Conservation (phyloP, 75 land plant species). For the Adiantum capillusveneris region DNA sequence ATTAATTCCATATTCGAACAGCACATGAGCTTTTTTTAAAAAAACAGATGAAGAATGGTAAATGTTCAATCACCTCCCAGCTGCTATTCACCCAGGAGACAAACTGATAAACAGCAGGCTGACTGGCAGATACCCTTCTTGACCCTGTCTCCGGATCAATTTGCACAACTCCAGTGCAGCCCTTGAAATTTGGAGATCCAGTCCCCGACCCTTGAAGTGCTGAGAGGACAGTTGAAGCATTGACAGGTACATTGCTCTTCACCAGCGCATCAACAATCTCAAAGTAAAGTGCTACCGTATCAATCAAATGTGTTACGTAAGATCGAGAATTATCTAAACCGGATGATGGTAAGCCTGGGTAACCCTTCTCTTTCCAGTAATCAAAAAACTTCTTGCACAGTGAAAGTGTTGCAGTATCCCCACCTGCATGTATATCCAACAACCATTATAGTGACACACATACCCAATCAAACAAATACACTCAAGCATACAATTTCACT, state of each 20-base stretch:
- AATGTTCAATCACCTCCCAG: conserved; percentile 16
- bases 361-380: conserved; percentile 13
- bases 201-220: background rate
- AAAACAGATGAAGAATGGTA: no score
- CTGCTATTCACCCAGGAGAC: background rate
- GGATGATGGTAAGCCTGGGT: conserved; percentile 11
- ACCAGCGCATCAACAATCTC: conserved; percentile 12
- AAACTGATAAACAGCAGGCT: conserved; percentile 17
- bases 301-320: conserved; percentile 20
- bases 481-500: no score
- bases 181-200: conserved; percentile 5
- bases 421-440: conserved; percentile 15
- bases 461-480: no score
- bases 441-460: no score
- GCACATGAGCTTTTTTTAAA: no score
- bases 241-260: background rate
- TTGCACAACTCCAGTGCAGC: conserved; percentile 22
- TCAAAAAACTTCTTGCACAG: conserved; percentile 19
- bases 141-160: conserved; percentile 20
- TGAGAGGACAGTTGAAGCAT: background rate
- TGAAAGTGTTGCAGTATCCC: conserved; percentile 2
- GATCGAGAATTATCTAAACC: conserved; percentile 11
- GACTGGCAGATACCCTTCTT: background rate
- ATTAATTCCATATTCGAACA: no score
- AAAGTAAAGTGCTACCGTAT: conserved; percentile 14